Evolutionary conservation across 176 grass and related monocot genomes (phyloP).

Genomic region (Pharus latifolius): DNA sequence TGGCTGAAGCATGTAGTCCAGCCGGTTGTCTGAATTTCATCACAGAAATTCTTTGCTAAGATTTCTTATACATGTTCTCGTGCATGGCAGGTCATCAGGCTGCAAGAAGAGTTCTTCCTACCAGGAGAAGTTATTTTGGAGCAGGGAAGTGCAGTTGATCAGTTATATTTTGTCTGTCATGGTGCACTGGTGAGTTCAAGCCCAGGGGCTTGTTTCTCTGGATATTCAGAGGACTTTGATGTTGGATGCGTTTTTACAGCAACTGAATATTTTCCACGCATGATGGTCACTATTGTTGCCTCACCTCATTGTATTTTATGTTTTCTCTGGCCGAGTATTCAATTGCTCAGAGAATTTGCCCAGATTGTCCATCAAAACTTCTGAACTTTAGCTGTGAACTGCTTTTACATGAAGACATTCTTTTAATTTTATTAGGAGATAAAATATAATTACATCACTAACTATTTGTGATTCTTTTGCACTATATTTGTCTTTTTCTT

Average conservation of each 20-base stretch:
- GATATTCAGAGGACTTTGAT: neutral
- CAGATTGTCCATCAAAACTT: no score
- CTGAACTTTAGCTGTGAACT: no score
- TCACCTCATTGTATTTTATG: no score
- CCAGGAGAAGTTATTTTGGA: slow-evolving; percentile 93
- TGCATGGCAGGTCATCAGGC: slow-evolving; percentile 53
- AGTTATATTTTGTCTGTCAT: slow-evolving; percentile 91
- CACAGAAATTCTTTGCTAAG: neutral
- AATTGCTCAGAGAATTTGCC: no score
- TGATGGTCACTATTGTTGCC: no score
- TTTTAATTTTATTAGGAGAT: no score
- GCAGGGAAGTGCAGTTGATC: slow-evolving; percentile 81
- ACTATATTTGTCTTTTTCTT: no score
- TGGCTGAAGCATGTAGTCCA: neutral
- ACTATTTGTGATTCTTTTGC: no score
- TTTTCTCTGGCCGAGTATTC: no score
- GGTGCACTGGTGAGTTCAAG: slow-evolving; percentile 55
- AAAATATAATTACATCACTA: no score
- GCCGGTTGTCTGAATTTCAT: neutral
- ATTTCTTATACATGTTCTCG: neutral
- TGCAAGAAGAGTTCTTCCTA: slow-evolving; percentile 94
- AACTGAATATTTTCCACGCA: no score
- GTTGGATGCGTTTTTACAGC: neutral
- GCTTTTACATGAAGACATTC: no score
- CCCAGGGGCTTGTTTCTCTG: neutral